Base-by-base conservation (phyloP, 1,284 basidiomycete genomes). In the Erythrobasidium hasegawianum region DNA sequence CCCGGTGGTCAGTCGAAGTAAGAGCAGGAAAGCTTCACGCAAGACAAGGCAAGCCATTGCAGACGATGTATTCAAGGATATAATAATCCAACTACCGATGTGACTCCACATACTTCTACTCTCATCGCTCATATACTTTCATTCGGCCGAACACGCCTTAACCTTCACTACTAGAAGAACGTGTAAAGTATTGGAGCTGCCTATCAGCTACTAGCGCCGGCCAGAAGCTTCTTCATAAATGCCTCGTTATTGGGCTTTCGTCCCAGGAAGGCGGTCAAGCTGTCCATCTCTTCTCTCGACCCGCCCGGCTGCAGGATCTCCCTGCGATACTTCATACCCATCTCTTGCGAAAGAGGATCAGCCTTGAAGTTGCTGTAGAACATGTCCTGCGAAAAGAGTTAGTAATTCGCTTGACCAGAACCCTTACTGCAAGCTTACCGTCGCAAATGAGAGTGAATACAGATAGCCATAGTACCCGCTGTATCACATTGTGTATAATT, bases 1-100 rank as follows among this genome's bases (percentile, higher is more conserved):
- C 71, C 87, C 87, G 3, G 89, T 87, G 53, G 81, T 80, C 14
- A 88, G 82, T 4, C 88, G 88, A 64, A 91, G 81, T 83, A 90
- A 59, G 11, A 13, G 33, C 33, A 33, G n/a, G n/a, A n/a, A n/a
- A n/a, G n/a, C n/a, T n/a, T n/a, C n/a, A 33, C 11, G 33, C 33
- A 33, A 5, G 33, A 33, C 33, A 11, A 33, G 4, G 11, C 33
- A 11, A 33, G 33, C 33, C 11, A 11, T 33, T n/a, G n/a, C n/a
- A n/a, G n/a, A n/a, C n/a, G n/a, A n/a, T n/a, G n/a, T n/a, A n/a
- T n/a, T n/a, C n/a, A n/a, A n/a, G n/a, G n/a, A n/a, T n/a, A n/a
- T n/a, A n/a, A n/a, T n/a, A n/a, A n/a, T n/a, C n/a, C n/a, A n/a
- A n/a, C n/a, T n/a, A n/a, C n/a, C n/a, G n/a, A n/a, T n/a, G n/a